A percentile compares a stretch with the other conserved stretches of the same genome.
phyloP scores from a whole-genome alignment of 106 monocot genomes.

The Gastrodia elata region DNA sequence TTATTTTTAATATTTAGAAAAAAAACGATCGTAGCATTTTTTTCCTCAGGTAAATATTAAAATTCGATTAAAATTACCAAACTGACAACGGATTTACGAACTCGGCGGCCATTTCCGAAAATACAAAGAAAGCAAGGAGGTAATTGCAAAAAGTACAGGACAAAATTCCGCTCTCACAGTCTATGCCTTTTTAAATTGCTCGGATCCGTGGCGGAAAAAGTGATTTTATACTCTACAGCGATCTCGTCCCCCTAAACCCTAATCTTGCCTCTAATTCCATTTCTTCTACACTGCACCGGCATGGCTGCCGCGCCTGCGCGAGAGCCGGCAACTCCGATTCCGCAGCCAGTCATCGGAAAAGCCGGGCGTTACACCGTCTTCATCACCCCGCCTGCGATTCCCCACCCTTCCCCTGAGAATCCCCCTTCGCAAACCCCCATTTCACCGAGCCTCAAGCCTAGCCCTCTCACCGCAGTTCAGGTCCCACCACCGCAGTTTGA shows the following conservation, averaged over 20 bases:
- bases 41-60: too few species aligned
- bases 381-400: slow-evolving; percentile 65
- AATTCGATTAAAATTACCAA: too few species aligned
- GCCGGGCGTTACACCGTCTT: slow-evolving; percentile 77
- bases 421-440: slow-evolving; percentile 7
- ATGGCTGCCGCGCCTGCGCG: slow-evolving; percentile 26
- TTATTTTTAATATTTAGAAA: too few species aligned
- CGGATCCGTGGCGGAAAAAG: background rate
- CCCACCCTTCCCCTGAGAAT: slow-evolving; percentile 16
- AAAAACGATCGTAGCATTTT: too few species aligned
- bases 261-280: background rate
- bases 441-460: slow-evolving; percentile 10
- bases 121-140: background rate
- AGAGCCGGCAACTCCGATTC: slow-evolving; percentile 27
- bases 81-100: too few species aligned
- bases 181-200: slow-evolving; percentile 15
- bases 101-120: background rate
- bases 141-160: background rate
- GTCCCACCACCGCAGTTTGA: slow-evolving; percentile 64
- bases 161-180: background rate
- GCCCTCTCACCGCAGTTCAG: slow-evolving; percentile 35
- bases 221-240: background rate
- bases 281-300: slow-evolving; percentile 2
- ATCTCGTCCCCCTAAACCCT: background rate
- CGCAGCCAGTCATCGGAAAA: slow-evolving; percentile 68